phyloP scores from a whole-genome alignment of 768 basidiomycete genomes.

The Phanerochaete carnosa region DNA sequence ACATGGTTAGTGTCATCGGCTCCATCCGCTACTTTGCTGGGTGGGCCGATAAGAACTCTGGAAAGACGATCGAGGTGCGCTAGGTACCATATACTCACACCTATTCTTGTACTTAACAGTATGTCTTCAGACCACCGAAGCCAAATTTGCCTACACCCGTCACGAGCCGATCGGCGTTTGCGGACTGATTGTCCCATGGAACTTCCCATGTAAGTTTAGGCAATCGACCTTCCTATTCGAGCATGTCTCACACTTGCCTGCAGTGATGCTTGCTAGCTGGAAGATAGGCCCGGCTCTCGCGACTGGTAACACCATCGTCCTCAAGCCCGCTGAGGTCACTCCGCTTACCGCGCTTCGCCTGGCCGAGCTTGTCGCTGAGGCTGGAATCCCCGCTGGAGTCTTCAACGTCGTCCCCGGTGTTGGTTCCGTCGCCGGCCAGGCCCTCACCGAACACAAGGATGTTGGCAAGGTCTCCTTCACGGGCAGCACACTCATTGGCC shows the following conservation, averaged over 20 bases:
- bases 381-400: constrained; percentile 75
- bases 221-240: background rate
- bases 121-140: constrained; percentile 41
- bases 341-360: constrained; percentile 61
- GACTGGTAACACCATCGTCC: constrained; percentile 70
- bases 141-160: constrained; percentile 63
- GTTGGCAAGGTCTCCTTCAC: constrained; percentile 80
- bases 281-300: constrained; percentile 78
- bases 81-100: too few species aligned
- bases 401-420: constrained; percentile 76
- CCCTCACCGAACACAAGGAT: constrained; percentile 59
- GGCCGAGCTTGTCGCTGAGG: constrained; percentile 53
- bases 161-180: constrained; percentile 63
- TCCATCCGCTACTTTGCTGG: constrained; percentile 79
- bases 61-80: constrained; percentile 37
- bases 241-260: background rate
- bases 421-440: constrained; percentile 65
- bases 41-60: constrained; percentile 77
- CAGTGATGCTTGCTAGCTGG: constrained; percentile 64
- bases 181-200: constrained; percentile 62
- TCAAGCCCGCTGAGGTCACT: constrained; percentile 83
- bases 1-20: constrained; percentile 45
- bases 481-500: constrained; percentile 75
- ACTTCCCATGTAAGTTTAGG: constrained; percentile 46
- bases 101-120: background rate